A percentile compares a stretch with the other conserved stretches of the same genome.
phyloP scores from a whole-genome alignment of 2,329 filamentous ascomycete species.

The Lasiodiplodia sp. region DNA sequence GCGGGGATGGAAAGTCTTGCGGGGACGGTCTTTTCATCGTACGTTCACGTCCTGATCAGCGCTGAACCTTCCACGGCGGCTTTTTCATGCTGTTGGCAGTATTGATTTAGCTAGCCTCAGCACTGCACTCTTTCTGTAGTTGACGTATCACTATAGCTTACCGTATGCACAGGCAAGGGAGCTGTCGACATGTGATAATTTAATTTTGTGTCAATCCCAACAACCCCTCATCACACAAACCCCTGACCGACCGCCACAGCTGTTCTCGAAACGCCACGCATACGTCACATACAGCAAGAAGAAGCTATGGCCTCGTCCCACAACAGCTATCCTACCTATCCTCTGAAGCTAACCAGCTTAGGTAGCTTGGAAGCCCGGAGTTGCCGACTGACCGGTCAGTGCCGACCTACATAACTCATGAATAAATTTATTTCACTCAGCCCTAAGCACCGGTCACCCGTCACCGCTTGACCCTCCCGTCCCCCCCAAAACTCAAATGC shows the following conservation, averaged over 20 bases:
- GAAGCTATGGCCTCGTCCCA: constrained; percentile 18
- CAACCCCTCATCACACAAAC: too few relatives aligned
- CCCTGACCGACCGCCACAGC: background rate
- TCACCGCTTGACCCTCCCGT: background rate
- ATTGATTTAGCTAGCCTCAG: background rate
- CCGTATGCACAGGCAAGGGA: background rate
- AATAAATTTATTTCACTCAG: background rate
- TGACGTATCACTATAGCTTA: background rate
- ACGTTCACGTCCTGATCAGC: background rate
- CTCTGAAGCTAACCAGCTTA: background rate
- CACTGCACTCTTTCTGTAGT: background rate
- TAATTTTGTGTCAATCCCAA: background rate
- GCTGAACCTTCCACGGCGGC: background rate
- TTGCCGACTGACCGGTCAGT: background rate
- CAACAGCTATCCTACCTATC: background rate
- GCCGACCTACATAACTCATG: background rate
- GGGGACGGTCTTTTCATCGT: background rate
- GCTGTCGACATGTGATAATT: background rate
- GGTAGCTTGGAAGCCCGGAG: background rate
- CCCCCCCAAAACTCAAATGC: background rate
- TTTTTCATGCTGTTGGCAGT: background rate
- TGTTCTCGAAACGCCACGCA: background rate
- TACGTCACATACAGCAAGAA: background rate
- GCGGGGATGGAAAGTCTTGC: background rate
- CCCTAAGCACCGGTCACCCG: constrained; percentile 6